A percentile compares a stretch with the other conserved stretches of the same genome.
Evolutionary conservation across 164 flowering plant species (phyloP).

Genomic region (Dillenia suffruticosa): DNA sequence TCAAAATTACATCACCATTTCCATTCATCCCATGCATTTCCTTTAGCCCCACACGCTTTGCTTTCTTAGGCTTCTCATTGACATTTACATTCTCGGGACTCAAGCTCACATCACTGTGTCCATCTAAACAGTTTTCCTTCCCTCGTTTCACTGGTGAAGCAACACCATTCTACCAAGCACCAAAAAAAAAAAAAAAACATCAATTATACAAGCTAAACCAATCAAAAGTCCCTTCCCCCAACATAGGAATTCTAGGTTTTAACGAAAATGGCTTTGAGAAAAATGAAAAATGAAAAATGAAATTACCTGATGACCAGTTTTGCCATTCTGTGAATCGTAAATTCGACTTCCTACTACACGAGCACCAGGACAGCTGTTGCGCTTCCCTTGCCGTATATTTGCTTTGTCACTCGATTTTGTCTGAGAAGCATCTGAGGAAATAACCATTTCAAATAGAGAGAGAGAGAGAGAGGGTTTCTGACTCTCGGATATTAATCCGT

Average conservation of each 20-base stretch:
- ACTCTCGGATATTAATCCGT: no score
- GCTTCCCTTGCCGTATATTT: no score
- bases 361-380: conserved; percentile 35
- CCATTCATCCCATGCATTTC: conserved; percentile 11
- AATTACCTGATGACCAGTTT: no score
- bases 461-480: no score
- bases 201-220: background rate
- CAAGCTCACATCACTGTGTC: conserved; percentile 18
- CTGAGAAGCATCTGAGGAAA: no score
- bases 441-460: no score
- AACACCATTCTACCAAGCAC: conserved; percentile 19
- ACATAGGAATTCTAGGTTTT: no score
- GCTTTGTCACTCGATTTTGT: no score
- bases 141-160: conserved; percentile 36
- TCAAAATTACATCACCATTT: conserved; percentile 7
- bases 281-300: no score
- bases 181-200: background rate
- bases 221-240: background rate
- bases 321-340: conserved; percentile 36
- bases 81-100: conserved; percentile 4
- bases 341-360: conserved; percentile 41
- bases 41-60: conserved; percentile 17
- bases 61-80: conserved; percentile 21
- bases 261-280: no score
- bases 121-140: conserved; percentile 52